Conservation (phyloP, 176 grass and related monocot genomes). For the Avena eriantha region DNA sequence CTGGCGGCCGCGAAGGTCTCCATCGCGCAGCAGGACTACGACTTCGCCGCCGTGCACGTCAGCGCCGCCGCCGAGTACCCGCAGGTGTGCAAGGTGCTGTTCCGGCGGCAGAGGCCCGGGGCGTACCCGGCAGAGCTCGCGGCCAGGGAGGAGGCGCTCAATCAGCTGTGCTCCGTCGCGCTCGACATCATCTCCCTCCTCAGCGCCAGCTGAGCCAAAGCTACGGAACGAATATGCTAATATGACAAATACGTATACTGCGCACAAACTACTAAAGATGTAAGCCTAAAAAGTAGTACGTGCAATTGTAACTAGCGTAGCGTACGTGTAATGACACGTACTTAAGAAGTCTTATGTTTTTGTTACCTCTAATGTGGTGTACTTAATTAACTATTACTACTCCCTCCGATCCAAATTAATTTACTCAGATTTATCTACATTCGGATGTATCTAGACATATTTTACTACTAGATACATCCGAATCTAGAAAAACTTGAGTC, state of each 20-base stretch:
- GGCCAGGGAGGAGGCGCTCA: slow-evolving; percentile 55
- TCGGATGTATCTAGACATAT: too few species aligned
- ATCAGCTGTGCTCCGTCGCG: slow-evolving; percentile 70
- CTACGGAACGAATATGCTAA: background rate
- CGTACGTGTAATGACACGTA: slow-evolving; percentile 55
- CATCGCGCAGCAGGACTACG: slow-evolving; percentile 61
- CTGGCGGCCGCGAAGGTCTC: slow-evolving; percentile 49
- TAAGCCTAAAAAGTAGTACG: background rate
- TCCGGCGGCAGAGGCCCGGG: slow-evolving; percentile 53
- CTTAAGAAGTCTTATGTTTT: background rate
- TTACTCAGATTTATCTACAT: too few species aligned
- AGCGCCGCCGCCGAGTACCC: slow-evolving; percentile 90
- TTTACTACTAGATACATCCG: too few species aligned
- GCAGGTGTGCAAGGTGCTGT: slow-evolving; percentile 65
- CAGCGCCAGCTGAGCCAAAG: background rate
- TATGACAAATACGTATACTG: slow-evolving; percentile 2
- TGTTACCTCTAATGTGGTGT: background rate
- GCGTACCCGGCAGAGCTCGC: slow-evolving; percentile 68
- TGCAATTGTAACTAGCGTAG: background rate
- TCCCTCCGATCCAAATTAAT: too few species aligned
- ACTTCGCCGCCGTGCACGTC: slow-evolving; percentile 76
- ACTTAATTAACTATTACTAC: slow-evolving; percentile 12
- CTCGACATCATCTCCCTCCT: slow-evolving; percentile 83
- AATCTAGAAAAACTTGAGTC: too few species aligned
- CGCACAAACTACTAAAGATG: slow-evolving; percentile 1